Percentiles rank a stretch among this genome's conserved stretches.
Evolutionary conservation across 305 asterid species (phyloP).

Genomic region (Solanum chacoense): DNA sequence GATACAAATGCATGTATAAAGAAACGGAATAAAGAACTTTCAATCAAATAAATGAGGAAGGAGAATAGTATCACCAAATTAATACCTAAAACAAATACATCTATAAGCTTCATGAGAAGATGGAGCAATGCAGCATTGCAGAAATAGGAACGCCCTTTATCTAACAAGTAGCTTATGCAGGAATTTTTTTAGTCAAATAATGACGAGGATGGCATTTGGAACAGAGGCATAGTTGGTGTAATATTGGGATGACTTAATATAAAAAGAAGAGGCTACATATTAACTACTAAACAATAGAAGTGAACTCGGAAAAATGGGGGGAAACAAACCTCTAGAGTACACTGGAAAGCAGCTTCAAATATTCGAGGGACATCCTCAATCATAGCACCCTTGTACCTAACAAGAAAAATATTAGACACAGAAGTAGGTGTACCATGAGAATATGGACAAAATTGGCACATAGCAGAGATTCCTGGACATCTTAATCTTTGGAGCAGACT

Average conservation of each 20-base stretch:
- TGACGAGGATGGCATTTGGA: background rate
- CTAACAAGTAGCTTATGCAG: background rate
- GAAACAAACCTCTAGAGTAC: conserved; percentile 83
- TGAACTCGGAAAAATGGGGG: background rate
- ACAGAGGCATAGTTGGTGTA: background rate
- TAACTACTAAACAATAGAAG: background rate
- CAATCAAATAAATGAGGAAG: background rate
- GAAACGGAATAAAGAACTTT: background rate
- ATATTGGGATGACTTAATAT: background rate
- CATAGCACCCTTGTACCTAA: conserved; percentile 84
- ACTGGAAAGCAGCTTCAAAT: conserved; percentile 95
- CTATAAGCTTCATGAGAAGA: background rate
- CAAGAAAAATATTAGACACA: conserved; percentile 8
- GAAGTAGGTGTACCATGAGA: background rate
- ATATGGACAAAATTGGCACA: background rate
- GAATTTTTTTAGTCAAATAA: background rate
- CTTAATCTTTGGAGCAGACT: background rate
- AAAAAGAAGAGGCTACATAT: background rate
- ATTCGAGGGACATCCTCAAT: conserved; percentile 91
- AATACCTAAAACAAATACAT: background rate
- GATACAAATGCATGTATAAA: background rate
- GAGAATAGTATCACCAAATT: background rate
- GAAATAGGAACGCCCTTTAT: background rate
- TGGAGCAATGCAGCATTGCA: background rate
- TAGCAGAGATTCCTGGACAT: background rate